Evolutionary conservation across 163 green algal genomes (phyloP), one percentile per base, ranked within the genome.

Genomic region (Chlamydomonas reinhardtii): DNA sequence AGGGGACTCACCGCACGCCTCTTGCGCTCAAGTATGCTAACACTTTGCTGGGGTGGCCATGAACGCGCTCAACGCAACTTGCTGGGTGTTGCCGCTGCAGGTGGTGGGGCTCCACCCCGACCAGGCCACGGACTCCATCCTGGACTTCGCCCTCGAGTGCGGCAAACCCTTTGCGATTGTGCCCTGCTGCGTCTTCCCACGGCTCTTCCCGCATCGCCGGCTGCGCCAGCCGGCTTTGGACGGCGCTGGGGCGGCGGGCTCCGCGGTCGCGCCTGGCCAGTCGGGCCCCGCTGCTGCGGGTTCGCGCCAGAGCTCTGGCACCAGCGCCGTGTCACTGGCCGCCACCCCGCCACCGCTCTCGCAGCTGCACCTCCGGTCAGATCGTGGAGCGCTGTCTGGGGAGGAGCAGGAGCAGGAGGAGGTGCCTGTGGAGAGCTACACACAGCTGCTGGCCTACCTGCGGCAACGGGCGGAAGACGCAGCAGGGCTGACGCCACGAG

Each of bases 151-250:
- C 15, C 56, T 94, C 29, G 64, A 83, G 19, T 29, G 25, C 20
- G 35, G 62, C 20, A 93, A 92, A 82, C 93, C 94, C 2, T 97
- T 97, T 86, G 94, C 91, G 11, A 83, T 97, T 0, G 90, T 97
- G 64, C 95, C 95, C 24, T 97, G 95, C 92, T 97, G 95, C 88
- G 94, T 97, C 35, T 97, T 97, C 66, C 88, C 93, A 25, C 82
- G 88, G 65, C 90, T 91, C 34, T 95, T 94, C 71, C 74, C 85
- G 17, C 35, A 92, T 19, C 76, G 93, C 17, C 71, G 73, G 15
- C 12, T 94, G 72, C n/a, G 27, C 2, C 71, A 25, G 11, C 71
- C 65, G 39, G 39, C 39, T 48, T 48, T 32, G 64, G 25, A 32
- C 12, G 25, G 64, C 14, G 64, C 25, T 34, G 25, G 29, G 64